Percentiles rank a stretch among this genome's conserved stretches.
Evolutionary conservation across 306 rosid genomes (phyloP).

Genomic region (Fragaria nilgerrensis): DNA sequence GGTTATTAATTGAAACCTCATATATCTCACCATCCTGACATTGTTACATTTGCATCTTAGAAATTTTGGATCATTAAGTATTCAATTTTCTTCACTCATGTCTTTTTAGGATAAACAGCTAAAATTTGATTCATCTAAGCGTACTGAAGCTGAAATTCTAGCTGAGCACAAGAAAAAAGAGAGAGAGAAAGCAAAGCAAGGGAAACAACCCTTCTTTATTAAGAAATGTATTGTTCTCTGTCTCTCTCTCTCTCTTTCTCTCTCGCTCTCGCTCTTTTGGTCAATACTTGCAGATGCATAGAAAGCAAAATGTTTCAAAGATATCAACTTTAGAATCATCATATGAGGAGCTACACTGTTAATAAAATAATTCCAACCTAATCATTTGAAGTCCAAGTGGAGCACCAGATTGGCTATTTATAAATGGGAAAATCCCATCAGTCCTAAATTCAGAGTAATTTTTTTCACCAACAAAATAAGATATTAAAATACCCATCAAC

Average conservation of each 20-base stretch:
- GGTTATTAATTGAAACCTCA: not conserved
- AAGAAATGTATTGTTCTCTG: constrained; percentile 55
- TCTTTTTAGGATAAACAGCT: constrained; percentile 65
- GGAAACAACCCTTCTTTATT: constrained; percentile 82
- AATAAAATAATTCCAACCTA: not conserved
- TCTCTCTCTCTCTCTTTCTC: not conserved
- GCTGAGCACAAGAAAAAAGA: constrained; percentile 76
- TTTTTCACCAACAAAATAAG: no score
- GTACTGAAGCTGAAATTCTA: constrained; percentile 49
- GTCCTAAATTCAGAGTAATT: no score
- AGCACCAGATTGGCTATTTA: no score
- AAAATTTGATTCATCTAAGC: constrained; percentile 50
- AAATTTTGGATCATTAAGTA: not conserved
- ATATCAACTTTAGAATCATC: not conserved
- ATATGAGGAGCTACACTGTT: not conserved
- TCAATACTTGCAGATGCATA: not conserved
- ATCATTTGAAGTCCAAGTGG: not conserved
- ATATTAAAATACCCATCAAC: no score
- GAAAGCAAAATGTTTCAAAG: no score
- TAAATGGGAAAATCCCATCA: no score
- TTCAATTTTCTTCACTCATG: no score
- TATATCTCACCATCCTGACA: not conserved
- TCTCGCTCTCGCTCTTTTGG: not conserved
- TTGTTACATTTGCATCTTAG: constrained; percentile 12
- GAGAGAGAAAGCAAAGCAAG: constrained; percentile 74